Base-by-base conservation (phyloP, 2,329 filamentous ascomycete genomes). In the Fusarium sp. region DNA sequence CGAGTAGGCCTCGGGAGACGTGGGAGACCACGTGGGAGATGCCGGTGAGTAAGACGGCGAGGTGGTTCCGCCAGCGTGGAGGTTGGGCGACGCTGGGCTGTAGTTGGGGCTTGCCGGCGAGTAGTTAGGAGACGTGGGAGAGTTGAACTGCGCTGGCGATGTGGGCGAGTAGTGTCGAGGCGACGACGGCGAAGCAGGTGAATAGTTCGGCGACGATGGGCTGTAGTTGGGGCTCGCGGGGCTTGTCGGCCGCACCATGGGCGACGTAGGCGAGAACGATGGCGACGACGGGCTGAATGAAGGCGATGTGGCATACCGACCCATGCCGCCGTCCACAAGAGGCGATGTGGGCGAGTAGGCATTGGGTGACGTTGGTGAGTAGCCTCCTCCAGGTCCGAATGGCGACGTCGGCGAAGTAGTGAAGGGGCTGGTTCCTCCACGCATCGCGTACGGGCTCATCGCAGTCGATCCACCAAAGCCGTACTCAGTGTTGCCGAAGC, bases 311-410 rank as follows among this genome's bases (percentile, higher is more conserved):
- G 88, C 82, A 72, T 84, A 88, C 18, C 85, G 83, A 50, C 82
- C 79, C 31, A 80, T 82, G 77, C 88, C 76, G 54, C 83, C 83
- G 65, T 81, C 79, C 80, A 90, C 79, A 83, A 88, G 81, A 31
- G 86, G 92, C 51, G 92, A 95, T 0, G 92, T 93, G 4, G 93
- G 92, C 44, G 91, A 93, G 80, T 93, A 93, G 8, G 87, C 88
- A 38, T 88, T 88, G 53, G 92, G 92, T 33, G 92, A 95, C 1
- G 92, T 89, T 1, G 92, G 92, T 49, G 91, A 93, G 80, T 93
- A 93, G 33, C 88, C 87, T 59, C 84, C 80, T 76, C 85, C 75
- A 78, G 84, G 72, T 70, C 82, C 83, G 83, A 91, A 83, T 71
- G 91, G 85, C 76, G 91, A 84, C 62, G 89, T 84, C 71, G 91